Evolutionary conservation across 1,284 basidiomycete species (phyloP).

Genomic region (Cutaneotrichosporon sp.): DNA sequence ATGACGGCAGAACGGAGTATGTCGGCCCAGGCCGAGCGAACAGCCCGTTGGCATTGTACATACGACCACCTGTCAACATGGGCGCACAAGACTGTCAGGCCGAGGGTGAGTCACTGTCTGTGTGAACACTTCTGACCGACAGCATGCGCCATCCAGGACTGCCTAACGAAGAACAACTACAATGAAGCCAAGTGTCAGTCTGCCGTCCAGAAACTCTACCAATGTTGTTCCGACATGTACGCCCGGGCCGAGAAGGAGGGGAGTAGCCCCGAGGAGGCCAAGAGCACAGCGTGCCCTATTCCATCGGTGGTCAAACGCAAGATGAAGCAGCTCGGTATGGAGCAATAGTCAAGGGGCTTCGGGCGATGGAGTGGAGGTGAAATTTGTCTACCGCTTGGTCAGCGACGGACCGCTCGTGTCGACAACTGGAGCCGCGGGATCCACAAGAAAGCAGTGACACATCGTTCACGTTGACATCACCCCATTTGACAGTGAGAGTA

Average conservation of each 20-base stretch:
- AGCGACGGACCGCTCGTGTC: no score
- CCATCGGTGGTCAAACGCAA: conserved; percentile 30
- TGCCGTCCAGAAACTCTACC: conserved; percentile 33
- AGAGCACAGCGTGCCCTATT: conserved; percentile 36
- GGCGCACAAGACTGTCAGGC: not conserved
- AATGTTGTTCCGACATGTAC: conserved; percentile 43
- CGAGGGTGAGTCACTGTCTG: not conserved
- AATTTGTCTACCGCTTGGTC: no score
- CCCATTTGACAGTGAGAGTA: conserved; percentile 59
- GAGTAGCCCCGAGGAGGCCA: conserved; percentile 13
- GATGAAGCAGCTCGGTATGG: conserved; percentile 35
- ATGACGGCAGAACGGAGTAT: no score
- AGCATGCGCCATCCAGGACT: conserved; percentile 46
- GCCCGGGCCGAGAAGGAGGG: conserved; percentile 23
- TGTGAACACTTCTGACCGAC: not conserved
- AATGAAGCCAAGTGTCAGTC: conserved; percentile 35
- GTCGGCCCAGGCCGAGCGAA: not conserved
- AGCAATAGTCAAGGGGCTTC: no score
- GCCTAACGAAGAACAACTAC: conserved; percentile 36
- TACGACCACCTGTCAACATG: not conserved
- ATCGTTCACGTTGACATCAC: no score
- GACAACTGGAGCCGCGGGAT: no score
- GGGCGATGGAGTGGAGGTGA: no score
- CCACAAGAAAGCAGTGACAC: no score
- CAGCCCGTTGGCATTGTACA: not conserved